phyloP scores from a whole-genome alignment of 192 early-diverging fungal species.

The Dissophora globulifera region DNA sequence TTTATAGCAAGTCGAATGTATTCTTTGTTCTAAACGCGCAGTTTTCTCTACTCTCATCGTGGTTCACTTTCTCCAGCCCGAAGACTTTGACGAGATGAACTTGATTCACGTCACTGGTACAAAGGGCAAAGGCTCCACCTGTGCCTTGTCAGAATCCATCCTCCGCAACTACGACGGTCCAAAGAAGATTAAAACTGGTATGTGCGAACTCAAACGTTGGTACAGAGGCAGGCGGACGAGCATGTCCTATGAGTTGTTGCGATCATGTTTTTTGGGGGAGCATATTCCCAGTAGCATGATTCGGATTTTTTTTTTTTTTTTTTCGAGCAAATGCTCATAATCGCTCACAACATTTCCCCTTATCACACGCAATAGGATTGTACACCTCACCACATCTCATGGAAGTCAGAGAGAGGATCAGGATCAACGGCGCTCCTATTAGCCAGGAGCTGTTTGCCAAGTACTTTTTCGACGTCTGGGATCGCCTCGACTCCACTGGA shows the following conservation, averaged over 20 bases:
- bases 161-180: conserved; percentile 59
- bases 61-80: conserved; percentile 21
- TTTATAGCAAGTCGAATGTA: too few species aligned
- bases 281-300: too few species aligned
- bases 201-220: too few species aligned
- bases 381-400: conserved; percentile 95
- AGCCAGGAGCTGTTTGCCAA: conserved; percentile 67
- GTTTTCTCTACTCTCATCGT: neutral
- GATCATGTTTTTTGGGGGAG: too few species aligned
- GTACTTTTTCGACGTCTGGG: conserved; percentile 91
- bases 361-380: conserved; percentile 65
- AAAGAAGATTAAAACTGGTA: conserved; percentile 45
- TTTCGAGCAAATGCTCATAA: too few species aligned
- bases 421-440: conserved; percentile 89
- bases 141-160: conserved; percentile 84
- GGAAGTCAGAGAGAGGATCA: conserved; percentile 92
- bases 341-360: neutral
- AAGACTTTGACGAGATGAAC: conserved; percentile 80
- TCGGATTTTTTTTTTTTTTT: too few species aligned
- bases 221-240: too few species aligned
- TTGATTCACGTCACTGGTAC: conserved; percentile 87
- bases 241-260: too few species aligned
- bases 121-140: conserved; percentile 90
- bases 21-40: neutral
- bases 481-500: conserved; percentile 67